phyloP scores from a whole-genome alignment of 2,329 filamentous ascomycete species.

The Aspergillus pseudoviridinutans region DNA sequence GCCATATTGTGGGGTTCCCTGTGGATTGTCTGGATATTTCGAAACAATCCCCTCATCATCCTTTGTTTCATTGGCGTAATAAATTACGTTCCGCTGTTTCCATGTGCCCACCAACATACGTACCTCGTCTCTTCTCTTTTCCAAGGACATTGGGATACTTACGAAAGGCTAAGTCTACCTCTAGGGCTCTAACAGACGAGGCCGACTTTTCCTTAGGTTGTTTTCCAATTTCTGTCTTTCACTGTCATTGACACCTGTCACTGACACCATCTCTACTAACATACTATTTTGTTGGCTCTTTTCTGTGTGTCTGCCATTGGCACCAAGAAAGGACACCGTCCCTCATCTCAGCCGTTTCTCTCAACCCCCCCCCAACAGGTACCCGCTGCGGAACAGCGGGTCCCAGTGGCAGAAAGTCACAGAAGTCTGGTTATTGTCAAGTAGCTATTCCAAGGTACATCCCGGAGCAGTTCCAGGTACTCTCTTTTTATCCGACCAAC shows the following conservation, averaged over 20 bases:
- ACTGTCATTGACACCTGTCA: background rate
- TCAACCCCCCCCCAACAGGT: constrained; percentile 1
- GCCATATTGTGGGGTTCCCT: background rate
- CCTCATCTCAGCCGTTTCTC: constrained; percentile 11
- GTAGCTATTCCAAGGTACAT: background rate
- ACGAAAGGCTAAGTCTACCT: background rate
- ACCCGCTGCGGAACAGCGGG: constrained; percentile 9
- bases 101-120: background rate
- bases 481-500: background rate
- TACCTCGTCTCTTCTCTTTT: background rate
- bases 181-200: background rate
- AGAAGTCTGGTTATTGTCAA: background rate
- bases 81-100: background rate
- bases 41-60: background rate
- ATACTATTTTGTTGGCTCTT: background rate
- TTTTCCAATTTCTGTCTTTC: background rate
- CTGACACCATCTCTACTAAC: background rate
- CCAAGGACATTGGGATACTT: too few relatives aligned
- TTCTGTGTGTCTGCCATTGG: background rate
- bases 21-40: background rate
- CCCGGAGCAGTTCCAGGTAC: background rate
- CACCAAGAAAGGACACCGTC: background rate
- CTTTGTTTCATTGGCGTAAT: background rate
- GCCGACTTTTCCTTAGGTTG: background rate
- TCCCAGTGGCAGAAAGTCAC: background rate